phyloP scores from a whole-genome alignment of 169 alveolate genomes.

The Plasmodium fragile region DNA sequence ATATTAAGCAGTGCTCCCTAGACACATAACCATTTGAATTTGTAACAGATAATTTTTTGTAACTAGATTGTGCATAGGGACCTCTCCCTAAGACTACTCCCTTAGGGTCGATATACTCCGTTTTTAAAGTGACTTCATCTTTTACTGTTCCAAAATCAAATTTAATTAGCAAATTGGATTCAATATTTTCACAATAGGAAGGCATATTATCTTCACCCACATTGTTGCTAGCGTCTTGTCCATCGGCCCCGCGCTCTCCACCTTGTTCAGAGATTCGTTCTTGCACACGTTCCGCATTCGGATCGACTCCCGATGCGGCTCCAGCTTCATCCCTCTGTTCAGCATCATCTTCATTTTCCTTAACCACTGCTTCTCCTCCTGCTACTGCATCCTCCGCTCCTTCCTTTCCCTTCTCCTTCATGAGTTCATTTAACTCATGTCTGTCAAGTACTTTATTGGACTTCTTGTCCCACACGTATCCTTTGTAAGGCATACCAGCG shows the following conservation, averaged over 20 bases:
- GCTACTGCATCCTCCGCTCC: neutral
- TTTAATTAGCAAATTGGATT: slow-evolving; percentile 46
- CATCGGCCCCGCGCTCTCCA: neutral
- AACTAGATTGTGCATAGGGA: slow-evolving; percentile 85
- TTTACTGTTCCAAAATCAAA: slow-evolving; percentile 59
- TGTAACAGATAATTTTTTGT: slow-evolving; percentile 86
- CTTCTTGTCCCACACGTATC: slow-evolving; percentile 82
- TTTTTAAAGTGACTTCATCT: slow-evolving; percentile 73
- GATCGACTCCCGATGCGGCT: neutral
- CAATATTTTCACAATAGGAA: slow-evolving; percentile 43
- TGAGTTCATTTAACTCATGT: slow-evolving; percentile 64
- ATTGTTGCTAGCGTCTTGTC: neutral
- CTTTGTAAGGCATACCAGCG: slow-evolving; percentile 79
- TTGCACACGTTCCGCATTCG: neutral
- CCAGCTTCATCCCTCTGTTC: slow-evolving; percentile 18
- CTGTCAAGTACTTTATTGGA: slow-evolving; percentile 73
- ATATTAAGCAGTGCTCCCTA: slow-evolving; percentile 91
- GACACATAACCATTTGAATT: slow-evolving; percentile 92
- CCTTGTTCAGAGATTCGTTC: neutral
- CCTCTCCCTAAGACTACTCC: slow-evolving; percentile 91
- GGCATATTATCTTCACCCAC: slow-evolving; percentile 24
- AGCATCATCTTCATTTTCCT: neutral
- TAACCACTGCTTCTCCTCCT: neutral
- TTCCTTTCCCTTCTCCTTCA: slow-evolving; percentile 16
- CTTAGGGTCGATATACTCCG: slow-evolving; percentile 85